Evolutionary conservation across 2,329 filamentous ascomycete species (phyloP), one percentile per base, ranked within the genome.

Genomic region (Zasmidium cellare): DNA sequence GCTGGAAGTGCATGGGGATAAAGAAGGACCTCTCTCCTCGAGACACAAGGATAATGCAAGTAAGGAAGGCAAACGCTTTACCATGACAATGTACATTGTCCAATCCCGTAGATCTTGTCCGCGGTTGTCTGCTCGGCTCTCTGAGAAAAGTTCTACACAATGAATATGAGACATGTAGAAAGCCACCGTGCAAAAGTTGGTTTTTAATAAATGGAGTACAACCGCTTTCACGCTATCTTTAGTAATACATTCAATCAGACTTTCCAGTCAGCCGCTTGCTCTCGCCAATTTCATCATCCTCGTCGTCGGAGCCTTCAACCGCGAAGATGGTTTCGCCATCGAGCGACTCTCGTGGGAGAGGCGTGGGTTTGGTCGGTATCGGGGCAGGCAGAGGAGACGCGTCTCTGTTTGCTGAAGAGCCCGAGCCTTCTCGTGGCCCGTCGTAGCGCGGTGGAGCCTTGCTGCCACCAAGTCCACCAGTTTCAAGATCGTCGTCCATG

Each of bases 261-360:
- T 79, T 81, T 24, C 75, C 72, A 19, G 82, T 84, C 56, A 85
- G 73, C 55, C 79, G 77, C 64, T 79, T 75, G 12, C 52, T 55
- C 56, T 65, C 62, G 9, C 55, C 58, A 31, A 48, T 51, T 14
- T 65, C 65, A 55, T 83, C 18, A 72, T 82, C 79, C 19, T 87
- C 89, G 56, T 90, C 88, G 56, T 91, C 90, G 16, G 88, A 91
- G 55, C 86, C 85, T 11, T 92, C 93, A 11, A 97, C 90, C 1
- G 93, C 93, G 69, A 97, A 97, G 61, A 97, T 96, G 0, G 92
- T 96, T 77, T 97, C 94, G 11, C 92, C 92, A 62, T 97, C 92
- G 31, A 90, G 77, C 51, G 85, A 87, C 60, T 87, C 79, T 67
- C 84, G 74, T 58, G 83, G 79, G 48, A 82, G 77, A 22, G 77